phyloP scores from a whole-genome alignment of 1,284 basidiomycete species.

The Puccinia novopanici region DNA sequence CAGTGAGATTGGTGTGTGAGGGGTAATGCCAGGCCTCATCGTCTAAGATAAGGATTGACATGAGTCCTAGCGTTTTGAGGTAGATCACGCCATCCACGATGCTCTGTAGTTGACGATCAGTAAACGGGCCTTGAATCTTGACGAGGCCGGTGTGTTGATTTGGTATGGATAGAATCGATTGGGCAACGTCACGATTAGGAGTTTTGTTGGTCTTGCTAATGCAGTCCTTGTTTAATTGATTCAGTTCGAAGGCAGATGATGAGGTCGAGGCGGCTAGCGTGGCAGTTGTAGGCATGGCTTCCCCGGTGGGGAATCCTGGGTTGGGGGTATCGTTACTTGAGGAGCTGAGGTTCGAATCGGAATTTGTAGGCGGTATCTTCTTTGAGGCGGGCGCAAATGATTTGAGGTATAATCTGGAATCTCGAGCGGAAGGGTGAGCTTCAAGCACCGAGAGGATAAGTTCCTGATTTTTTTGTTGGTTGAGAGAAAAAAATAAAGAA shows the following conservation, averaged over 20 bases:
- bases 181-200: constrained; percentile 63
- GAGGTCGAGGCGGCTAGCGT: constrained; percentile 51
- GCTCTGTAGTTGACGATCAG: constrained; percentile 88
- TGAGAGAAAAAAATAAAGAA: not conserved
- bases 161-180: constrained; percentile 81
- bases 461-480: constrained; percentile 67
- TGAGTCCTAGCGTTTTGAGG: constrained; percentile 89
- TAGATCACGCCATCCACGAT: constrained; percentile 91
- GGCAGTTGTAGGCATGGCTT: constrained; percentile 56
- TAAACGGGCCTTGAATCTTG: constrained; percentile 96
- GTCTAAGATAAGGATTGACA: constrained; percentile 91
- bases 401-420: constrained; percentile 83
- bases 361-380: constrained; percentile 52
- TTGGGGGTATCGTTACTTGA: constrained; percentile 31
- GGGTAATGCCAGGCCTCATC: constrained; percentile 70
- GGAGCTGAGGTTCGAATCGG: constrained; percentile 48
- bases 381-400: constrained; percentile 68
- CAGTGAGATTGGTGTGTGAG: constrained; percentile 1
- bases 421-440: constrained; percentile 86
- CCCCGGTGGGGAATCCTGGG: constrained; percentile 54
- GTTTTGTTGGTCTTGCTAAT: constrained; percentile 60
- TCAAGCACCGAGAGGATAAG: constrained; percentile 93
- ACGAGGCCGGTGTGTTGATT: constrained; percentile 84
- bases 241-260: constrained; percentile 58
- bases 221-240: constrained; percentile 53